phyloP scores from a whole-genome alignment of 331 rosid species.

The Stylosanthes scabra region DNA sequence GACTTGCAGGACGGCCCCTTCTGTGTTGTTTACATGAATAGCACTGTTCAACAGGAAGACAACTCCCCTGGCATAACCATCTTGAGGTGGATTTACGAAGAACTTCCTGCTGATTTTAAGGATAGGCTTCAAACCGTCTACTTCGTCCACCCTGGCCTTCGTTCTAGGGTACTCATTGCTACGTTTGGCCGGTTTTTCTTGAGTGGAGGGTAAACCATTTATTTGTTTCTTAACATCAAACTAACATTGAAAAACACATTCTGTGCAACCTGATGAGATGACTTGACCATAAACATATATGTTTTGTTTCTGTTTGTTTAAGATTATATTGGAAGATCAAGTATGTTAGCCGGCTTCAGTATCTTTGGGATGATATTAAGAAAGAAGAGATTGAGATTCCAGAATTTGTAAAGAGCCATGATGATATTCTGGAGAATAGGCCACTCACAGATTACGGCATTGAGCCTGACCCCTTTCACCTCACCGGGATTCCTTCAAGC shows the following conservation, averaged over 20 bases:
- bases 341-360: slow-evolving; percentile 86
- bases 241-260: not conserved
- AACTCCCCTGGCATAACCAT: slow-evolving; percentile 93
- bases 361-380: slow-evolving; percentile 89
- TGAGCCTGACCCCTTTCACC: slow-evolving; percentile 80
- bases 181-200: slow-evolving; percentile 86
- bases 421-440: slow-evolving; percentile 77
- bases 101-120: slow-evolving; percentile 72
- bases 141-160: slow-evolving; percentile 92
- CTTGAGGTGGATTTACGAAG: slow-evolving; percentile 98
- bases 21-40: slow-evolving; percentile 86
- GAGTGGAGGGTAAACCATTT: slow-evolving; percentile 81
- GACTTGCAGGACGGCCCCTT: slow-evolving; percentile 80
- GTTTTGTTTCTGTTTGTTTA: slow-evolving; percentile 10
- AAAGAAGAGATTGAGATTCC: slow-evolving; percentile 85
- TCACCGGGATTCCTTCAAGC: slow-evolving; percentile 60
- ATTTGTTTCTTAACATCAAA: slow-evolving; percentile 15
- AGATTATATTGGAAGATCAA: slow-evolving; percentile 91
- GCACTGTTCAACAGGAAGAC: slow-evolving; percentile 85
- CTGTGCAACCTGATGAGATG: slow-evolving; percentile 13
- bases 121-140: slow-evolving; percentile 84
- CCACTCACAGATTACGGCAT: slow-evolving; percentile 93
- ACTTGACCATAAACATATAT: not conserved
- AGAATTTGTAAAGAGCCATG: slow-evolving; percentile 83
- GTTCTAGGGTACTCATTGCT: slow-evolving; percentile 83